A percentile compares a stretch with the other conserved stretches of the same genome.
Conservation (phyloP, 148 eudicot species). For the Vaccinium myrtillus region DNA sequence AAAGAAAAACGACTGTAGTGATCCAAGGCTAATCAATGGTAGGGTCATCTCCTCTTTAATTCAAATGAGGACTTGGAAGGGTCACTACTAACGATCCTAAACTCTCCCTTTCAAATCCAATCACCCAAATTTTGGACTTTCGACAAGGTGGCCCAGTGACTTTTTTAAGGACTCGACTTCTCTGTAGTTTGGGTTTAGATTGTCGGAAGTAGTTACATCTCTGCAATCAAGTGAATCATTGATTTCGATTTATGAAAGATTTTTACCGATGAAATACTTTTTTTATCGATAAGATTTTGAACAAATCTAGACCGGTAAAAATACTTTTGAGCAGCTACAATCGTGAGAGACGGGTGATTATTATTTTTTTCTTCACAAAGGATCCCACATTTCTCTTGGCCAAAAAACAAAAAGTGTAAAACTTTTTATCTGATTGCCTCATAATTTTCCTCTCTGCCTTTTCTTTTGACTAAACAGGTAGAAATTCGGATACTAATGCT, state of each 20-base stretch:
- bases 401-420: too few species aligned
- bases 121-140: not conserved
- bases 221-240: too few species aligned
- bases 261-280: too few species aligned
- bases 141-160: not conserved
- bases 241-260: too few species aligned
- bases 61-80: not conserved
- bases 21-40: slow-evolving; percentile 7
- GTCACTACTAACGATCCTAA: not conserved
- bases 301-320: too few species aligned
- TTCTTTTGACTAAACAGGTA: not conserved
- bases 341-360: too few species aligned
- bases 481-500: not conserved
- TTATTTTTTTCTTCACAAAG: not conserved
- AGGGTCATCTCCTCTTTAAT: slow-evolving; percentile 7
- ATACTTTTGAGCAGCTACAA: too few species aligned
- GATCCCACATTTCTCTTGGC: not conserved
- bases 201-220: too few species aligned
- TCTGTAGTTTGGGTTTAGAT: not conserved
- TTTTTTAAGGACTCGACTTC: not conserved
- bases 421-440: not conserved
- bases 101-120: not conserved
- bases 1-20: not conserved
- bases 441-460: not conserved
- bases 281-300: too few species aligned